A percentile compares a stretch with the other conserved stretches of the same genome.
phyloP scores from a whole-genome alignment of 352 stramenopile species.

The Phytophthora cactorum region DNA sequence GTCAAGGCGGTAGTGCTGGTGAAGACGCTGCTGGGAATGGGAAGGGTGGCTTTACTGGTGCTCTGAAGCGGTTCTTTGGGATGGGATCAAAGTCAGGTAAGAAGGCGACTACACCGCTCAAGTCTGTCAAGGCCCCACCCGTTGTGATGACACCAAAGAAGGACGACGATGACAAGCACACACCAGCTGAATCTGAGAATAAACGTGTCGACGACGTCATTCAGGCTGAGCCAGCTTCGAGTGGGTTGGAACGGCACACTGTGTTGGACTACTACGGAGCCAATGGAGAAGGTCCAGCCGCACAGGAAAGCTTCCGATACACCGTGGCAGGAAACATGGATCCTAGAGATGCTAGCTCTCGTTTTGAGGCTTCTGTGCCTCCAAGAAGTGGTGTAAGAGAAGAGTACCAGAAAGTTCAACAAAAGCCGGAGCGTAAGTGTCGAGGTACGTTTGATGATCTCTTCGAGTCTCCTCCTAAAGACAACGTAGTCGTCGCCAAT shows the following conservation, averaged over 20 bases:
- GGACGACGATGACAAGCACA: conserved; percentile 1
- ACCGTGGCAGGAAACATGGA: conserved; percentile 39
- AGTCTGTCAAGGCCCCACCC: conserved; percentile 6
- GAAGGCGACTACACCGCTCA: conserved; percentile 19
- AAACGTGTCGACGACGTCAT: not conserved
- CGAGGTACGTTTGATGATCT: conserved; percentile 80
- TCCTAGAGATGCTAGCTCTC: conserved; percentile 5
- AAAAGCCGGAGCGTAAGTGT: conserved; percentile 37
- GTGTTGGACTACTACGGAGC: conserved; percentile 32
- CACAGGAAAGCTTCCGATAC: conserved; percentile 36
- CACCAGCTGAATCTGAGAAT: not conserved
- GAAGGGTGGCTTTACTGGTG: conserved; percentile 50
- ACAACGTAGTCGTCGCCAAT: not conserved
- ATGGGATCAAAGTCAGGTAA: conserved; percentile 45
- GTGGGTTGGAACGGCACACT: conserved; percentile 31
- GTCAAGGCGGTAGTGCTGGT: conserved; percentile 1
- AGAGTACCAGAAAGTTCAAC: conserved; percentile 13
- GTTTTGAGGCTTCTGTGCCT: conserved; percentile 9
- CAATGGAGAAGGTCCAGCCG: not conserved
- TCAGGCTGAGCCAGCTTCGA: conserved; percentile 2
- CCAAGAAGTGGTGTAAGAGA: not conserved
- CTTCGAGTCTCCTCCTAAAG: conserved; percentile 72
- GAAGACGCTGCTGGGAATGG: conserved; percentile 10
- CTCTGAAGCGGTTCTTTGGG: conserved; percentile 74
- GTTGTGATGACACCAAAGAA: conserved; percentile 6